Evolutionary conservation across 2,329 filamentous ascomycete species (phyloP).

Genomic region (Diaporthe australafricana): DNA sequence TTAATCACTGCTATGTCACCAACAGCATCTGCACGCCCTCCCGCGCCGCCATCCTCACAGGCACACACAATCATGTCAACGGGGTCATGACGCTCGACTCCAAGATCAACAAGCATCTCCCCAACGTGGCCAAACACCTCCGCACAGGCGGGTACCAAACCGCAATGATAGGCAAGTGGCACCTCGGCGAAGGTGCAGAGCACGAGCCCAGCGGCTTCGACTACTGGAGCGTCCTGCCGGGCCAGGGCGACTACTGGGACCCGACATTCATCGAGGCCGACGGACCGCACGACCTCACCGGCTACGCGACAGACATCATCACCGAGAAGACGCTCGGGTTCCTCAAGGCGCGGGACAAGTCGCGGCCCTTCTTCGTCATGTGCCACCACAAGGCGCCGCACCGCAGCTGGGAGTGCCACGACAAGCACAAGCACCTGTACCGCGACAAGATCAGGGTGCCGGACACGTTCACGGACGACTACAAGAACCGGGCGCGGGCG

Average conservation of each 20-base stretch:
- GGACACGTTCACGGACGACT: slow-evolving; percentile 65
- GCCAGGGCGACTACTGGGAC: slow-evolving; percentile 65
- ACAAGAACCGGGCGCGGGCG: slow-evolving; percentile 63
- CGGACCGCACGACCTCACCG: slow-evolving; percentile 47
- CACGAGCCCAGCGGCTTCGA: slow-evolving; percentile 63
- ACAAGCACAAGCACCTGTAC: slow-evolving; percentile 61
- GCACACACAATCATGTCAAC: slow-evolving; percentile 65
- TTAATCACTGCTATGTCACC: slow-evolving; percentile 66
- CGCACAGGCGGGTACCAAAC: slow-evolving; percentile 60
- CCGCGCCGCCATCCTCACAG: slow-evolving; percentile 60
- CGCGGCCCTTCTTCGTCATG: slow-evolving; percentile 64
- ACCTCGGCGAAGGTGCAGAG: slow-evolving; percentile 58
- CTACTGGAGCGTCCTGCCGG: slow-evolving; percentile 62
- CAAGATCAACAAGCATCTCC: slow-evolving; percentile 61
- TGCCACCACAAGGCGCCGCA: slow-evolving; percentile 69
- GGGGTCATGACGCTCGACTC: slow-evolving; percentile 61
- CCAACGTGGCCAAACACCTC: slow-evolving; percentile 64
- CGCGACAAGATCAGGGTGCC: slow-evolving; percentile 58
- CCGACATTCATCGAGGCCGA: slow-evolving; percentile 58
- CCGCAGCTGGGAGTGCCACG: slow-evolving; percentile 62
- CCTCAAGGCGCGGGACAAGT: slow-evolving; percentile 48
- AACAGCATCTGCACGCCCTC: slow-evolving; percentile 66
- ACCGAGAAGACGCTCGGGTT: slow-evolving; percentile 60
- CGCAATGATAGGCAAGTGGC: slow-evolving; percentile 67
- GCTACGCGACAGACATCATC: slow-evolving; percentile 65